A percentile compares a stretch with the other conserved stretches of the same genome.
These are phyloP conservation scores for Wickerhamomyces sp. DNA, from an alignment of 1,139 yeast species.

Conservation along the genomic window DNA sequence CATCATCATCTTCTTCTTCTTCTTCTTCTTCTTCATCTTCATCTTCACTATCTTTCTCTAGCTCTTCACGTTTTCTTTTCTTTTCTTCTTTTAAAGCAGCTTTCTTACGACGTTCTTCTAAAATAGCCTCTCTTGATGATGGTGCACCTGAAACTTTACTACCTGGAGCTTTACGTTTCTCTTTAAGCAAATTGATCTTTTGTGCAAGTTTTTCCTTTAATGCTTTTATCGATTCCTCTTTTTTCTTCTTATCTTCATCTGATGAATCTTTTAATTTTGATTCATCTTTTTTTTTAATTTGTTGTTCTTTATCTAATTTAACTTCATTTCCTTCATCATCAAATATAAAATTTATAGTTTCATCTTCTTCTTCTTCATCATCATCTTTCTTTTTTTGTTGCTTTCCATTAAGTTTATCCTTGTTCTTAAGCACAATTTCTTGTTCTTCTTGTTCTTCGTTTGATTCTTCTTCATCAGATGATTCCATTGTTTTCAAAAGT, in stretches of 20 bases:
- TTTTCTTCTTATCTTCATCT: constrained; percentile 24
- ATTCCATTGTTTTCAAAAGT: constrained; percentile 31
- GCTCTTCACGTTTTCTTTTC: constrained; percentile 36
- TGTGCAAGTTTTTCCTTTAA: constrained; percentile 69
- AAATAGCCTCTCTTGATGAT: constrained; percentile 68
- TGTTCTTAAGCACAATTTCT: constrained; percentile 7
- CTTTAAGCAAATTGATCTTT: constrained; percentile 65
- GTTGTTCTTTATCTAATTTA: constrained; percentile 9
- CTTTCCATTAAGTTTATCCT: constrained; percentile 6
- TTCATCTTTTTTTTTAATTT: constrained; percentile 4
- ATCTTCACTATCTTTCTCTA: constrained; percentile 32
- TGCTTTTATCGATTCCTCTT: constrained; percentile 46
- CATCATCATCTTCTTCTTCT: constrained; percentile 30
- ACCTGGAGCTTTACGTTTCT: constrained; percentile 90
- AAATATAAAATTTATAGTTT: constrained; percentile 48
- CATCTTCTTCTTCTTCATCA: constrained; percentile 26
- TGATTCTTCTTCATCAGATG: constrained; percentile 17
- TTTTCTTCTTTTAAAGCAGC: constrained; percentile 33
- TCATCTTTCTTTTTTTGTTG: constrained; percentile 7
- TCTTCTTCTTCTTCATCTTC: constrained; percentile 37
- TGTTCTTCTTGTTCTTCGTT: constrained; percentile 4
- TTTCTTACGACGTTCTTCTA: constrained; percentile 50
- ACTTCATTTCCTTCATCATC: constrained; percentile 77
- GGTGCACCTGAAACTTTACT: constrained; percentile 77
- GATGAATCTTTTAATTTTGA: constrained; percentile 13